Base-by-base conservation (phyloP, 257 asterid species). In the Plantago major region DNA sequence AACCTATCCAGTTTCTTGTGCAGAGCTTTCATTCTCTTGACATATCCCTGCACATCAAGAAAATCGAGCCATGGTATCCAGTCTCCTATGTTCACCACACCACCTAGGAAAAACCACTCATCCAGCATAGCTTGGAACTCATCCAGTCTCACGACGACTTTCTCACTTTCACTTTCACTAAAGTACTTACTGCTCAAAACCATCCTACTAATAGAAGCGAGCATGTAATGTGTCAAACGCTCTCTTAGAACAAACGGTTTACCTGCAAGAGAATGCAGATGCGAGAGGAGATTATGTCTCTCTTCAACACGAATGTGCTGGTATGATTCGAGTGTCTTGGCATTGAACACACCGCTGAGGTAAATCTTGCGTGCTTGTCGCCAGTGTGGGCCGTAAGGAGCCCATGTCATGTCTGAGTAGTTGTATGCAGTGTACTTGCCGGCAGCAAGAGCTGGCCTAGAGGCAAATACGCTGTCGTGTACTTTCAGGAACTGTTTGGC, bases 51-150 rank as follows among this genome's bases (percentile, higher is more conserved):
- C 5, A 79, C 7, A 59, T 79, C 85, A 19, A 78, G 73, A 14
- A 51, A 69, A 13, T 30, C 14, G 7, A 81, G 57, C 81, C 84
- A 82, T 8, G 85, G 83, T 28, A 82, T 68, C 86, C 84, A 79
- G 14, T 79, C 89, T 18, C 86, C 84, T 2, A 74, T 77, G 43
- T 69, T 60, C 14, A 66, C 11, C 19, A 67, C 80, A 6, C 82
- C 83, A 12, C 45, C 65, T 5, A 82, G 74, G 15, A 18, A 16
- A 48, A 79, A 38, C 83, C 76, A 74, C 73, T 70, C 76, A n/a
- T 72, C 76, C 11, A 79, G 11, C 77, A 82, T 51, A 16, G 11
- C 62, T 58, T 33, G 42, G 42, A 78, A 51, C 12, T 70, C 81
- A 28, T 64, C 68, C 37, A 53, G 9, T 22, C 42, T 62, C 47